phyloP scores from a whole-genome alignment of 1,139 yeast genomes.

The Arxiozyma heterogenica region DNA sequence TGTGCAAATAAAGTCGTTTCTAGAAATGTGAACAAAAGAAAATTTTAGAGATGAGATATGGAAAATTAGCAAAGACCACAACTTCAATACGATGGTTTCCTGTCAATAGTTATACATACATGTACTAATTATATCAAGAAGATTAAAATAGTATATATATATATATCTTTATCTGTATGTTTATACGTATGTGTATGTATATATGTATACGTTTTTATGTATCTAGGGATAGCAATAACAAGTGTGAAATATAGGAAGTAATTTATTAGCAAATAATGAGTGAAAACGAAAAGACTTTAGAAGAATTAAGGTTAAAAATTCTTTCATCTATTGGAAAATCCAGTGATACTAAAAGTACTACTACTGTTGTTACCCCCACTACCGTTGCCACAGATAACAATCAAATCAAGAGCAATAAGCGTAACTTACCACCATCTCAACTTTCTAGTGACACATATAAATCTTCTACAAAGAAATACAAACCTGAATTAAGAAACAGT shows the following conservation, averaged over 20 bases:
- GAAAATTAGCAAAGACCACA: not conserved
- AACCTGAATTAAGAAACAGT: not conserved
- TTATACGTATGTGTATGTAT: too few species aligned
- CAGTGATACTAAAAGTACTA: not conserved
- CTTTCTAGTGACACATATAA: not conserved
- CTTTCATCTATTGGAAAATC: slow-evolving; percentile 20
- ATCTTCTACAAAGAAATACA: not conserved
- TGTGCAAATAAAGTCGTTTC: too few species aligned
- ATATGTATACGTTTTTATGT: not conserved
- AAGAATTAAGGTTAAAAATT: slow-evolving; percentile 24
- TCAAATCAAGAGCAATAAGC: not conserved
- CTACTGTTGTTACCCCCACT: not conserved
- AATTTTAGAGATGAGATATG: not conserved
- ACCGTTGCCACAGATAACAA: too few species aligned
- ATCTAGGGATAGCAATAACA: not conserved
- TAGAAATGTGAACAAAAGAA: not conserved
- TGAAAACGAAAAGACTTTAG: slow-evolving; percentile 16
- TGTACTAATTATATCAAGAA: too few species aligned
- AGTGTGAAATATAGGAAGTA: not conserved
- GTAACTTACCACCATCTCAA: not conserved
- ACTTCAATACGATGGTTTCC: not conserved
- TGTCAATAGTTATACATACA: not conserved
- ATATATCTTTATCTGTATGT: too few species aligned
- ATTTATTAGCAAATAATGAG: not conserved
- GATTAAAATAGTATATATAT: not conserved